Conservation (phyloP, 306 rosid genomes). For the Bauhinia variegata region DNA sequence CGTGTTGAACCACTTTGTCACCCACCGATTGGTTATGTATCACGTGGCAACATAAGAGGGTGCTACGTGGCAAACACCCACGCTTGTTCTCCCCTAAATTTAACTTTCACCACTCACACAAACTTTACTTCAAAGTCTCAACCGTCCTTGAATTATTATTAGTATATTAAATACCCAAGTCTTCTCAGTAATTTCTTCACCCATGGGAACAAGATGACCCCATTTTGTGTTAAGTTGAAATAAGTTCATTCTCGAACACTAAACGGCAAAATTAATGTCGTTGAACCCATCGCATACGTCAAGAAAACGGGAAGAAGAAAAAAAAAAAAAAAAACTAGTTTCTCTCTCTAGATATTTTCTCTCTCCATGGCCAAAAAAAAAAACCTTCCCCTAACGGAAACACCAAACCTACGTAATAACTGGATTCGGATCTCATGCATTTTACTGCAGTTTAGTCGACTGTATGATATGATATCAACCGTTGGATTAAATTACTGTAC, state of each 20-base stretch:
- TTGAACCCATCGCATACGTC: too few species aligned
- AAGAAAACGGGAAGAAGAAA: too few species aligned
- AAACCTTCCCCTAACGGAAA: slow-evolving; percentile 29
- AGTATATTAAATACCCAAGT: not conserved
- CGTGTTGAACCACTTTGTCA: slow-evolving; percentile 15
- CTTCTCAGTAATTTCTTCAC: not conserved
- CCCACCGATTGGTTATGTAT: slow-evolving; percentile 5
- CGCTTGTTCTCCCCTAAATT: slow-evolving; percentile 2
- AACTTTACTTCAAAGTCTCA: slow-evolving; percentile 5
- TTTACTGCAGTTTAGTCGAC: too few species aligned
- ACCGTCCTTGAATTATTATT: not conserved
- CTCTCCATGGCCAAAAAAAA: slow-evolving; percentile 28
- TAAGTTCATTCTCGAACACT: slow-evolving; percentile 4
- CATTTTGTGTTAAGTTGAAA: not conserved
- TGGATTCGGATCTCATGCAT: too few species aligned
- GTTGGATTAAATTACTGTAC: too few species aligned
- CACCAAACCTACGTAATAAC: slow-evolving; percentile 8
- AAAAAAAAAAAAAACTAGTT: not conserved
- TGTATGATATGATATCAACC: too few species aligned
- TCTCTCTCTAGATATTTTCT: not conserved
- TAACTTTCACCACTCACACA: not conserved
- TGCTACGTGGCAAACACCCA: slow-evolving; percentile 30
- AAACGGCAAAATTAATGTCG: slow-evolving; percentile 41
- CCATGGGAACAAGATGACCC: not conserved
- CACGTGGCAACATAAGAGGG: slow-evolving; percentile 9